These are phyloP conservation scores for Schizosaccharomyces cryophilus DNA, from an alignment of 805 yeast species.

Conservation along the genomic window DNA sequence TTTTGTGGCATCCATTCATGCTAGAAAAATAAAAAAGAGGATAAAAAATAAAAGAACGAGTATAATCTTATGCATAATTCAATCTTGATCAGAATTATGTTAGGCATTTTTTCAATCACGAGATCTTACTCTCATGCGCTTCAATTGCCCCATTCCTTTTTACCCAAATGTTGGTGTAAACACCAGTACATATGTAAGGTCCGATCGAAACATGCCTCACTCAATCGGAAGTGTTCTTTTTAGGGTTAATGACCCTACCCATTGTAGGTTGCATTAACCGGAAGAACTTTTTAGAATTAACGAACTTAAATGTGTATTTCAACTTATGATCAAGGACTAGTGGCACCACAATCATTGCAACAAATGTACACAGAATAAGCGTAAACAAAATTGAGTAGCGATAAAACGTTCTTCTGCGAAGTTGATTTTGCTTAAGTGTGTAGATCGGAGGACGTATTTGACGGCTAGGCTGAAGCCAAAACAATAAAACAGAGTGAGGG, in stretches of 20 bases:
- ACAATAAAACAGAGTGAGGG: conserved; percentile 94
- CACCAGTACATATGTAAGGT: neutral
- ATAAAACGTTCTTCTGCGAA: conserved; percentile 91
- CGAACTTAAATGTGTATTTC: neutral
- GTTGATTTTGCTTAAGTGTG: conserved; percentile 82
- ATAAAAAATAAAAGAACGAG: too few relatives aligned
- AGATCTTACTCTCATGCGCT: too few relatives aligned
- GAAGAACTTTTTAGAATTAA: neutral
- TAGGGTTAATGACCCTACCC: neutral
- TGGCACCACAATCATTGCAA: conserved; percentile 67
- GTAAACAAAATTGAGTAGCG: conserved; percentile 72
- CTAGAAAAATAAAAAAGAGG: too few relatives aligned
- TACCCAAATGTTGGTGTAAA: neutral
- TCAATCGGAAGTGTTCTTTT: neutral
- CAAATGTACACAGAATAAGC: conserved; percentile 39
- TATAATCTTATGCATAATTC: too few relatives aligned
- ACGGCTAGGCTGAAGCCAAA: conserved; percentile 94
- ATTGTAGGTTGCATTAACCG: neutral
- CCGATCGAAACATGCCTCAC: too few relatives aligned
- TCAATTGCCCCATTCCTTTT: too few relatives aligned
- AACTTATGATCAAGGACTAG: conserved; percentile 43
- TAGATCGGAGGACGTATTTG: conserved; percentile 95
- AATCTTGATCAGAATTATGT: too few relatives aligned
- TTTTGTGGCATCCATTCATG: too few relatives aligned
- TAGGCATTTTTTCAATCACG: too few relatives aligned